Evolutionary conservation across 176 grass and related monocot genomes (phyloP), one percentile per base, ranked within the genome.

Genomic region (Pontederia paniculata): DNA sequence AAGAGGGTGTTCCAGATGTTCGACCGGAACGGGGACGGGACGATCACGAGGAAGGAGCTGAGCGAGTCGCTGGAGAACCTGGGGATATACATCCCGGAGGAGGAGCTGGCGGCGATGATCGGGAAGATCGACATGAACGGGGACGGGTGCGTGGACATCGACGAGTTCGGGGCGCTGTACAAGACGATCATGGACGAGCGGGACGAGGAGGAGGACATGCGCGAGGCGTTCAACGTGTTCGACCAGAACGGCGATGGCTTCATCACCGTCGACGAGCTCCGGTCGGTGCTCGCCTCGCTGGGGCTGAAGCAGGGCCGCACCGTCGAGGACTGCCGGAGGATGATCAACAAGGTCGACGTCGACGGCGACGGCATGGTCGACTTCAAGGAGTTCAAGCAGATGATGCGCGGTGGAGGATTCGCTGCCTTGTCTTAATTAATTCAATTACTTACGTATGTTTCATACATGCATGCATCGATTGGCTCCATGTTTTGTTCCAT

Each of bases 191-290:
- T 25, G 60, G 60, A 48, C 4, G 60, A 63, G 44, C 60, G 19
- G 44, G 44, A 63, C 44, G 60, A 63, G 42, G 60, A 63, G 60
- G 60, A 48, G 44, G 60, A 63, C 44, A 48, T 63, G 60, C 60
- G 60, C 42, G 60, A 48, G 60, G 60, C 60, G 44, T 63, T 63
- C 60, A 63, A 63, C 18, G 60, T 63, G 44, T 63, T 63, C 60
- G 60, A 63, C 60, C 60, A 48, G 44, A 63, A 63, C 44, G 18
- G 60, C 6, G 60, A 63, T 17, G 60, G 60, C 1, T 63, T 63
- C 60, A 63, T 63, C 60, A 63, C 60, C 60, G 60, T 63, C 44
- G 60, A 63, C 3, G 60, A 63, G 60, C 60, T 63, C 44, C 44
- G 60, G 5, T 63, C 60, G 19, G 60, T 63, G 60, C 44, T 63